phyloP scores from a whole-genome alignment of 139 green algal species.

The Coelastrella sp. region DNA sequence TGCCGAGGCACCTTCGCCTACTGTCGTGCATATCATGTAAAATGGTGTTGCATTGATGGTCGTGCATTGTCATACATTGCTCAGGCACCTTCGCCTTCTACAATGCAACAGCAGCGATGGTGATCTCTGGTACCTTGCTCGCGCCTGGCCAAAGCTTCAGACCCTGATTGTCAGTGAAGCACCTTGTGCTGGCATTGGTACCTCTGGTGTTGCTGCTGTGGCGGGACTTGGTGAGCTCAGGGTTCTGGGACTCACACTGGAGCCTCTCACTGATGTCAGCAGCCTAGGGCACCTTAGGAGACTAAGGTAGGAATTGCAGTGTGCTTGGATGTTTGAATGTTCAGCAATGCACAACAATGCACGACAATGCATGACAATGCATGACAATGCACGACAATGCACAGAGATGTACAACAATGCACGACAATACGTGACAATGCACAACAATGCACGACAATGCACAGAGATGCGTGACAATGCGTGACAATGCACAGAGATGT shows the following conservation, averaged over 20 bases:
- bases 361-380: too few species aligned
- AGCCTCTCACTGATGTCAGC: slow-evolving; percentile 18
- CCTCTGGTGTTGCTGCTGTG: slow-evolving; percentile 11
- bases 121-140: neutral
- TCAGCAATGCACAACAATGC: too few species aligned
- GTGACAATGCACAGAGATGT: too few species aligned
- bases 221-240: neutral
- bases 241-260: slow-evolving; percentile 23
- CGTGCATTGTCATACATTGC: neutral
- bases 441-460: too few species aligned
- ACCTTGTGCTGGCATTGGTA: slow-evolving; percentile 5
- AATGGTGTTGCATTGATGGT: too few species aligned
- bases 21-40: too few species aligned
- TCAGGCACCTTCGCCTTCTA: neutral
- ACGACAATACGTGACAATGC: too few species aligned
- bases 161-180: slow-evolving; percentile 34
- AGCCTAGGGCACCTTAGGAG: neutral
- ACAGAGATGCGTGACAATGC: too few species aligned
- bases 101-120: neutral
- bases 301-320: neutral
- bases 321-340: too few species aligned
- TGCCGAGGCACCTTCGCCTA: too few species aligned
- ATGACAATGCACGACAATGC: too few species aligned
- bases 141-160: neutral
- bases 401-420: too few species aligned